Evolutionary conservation across 2,329 filamentous ascomycete species (phyloP).

Genomic region (Rachicladosporium sp.): DNA sequence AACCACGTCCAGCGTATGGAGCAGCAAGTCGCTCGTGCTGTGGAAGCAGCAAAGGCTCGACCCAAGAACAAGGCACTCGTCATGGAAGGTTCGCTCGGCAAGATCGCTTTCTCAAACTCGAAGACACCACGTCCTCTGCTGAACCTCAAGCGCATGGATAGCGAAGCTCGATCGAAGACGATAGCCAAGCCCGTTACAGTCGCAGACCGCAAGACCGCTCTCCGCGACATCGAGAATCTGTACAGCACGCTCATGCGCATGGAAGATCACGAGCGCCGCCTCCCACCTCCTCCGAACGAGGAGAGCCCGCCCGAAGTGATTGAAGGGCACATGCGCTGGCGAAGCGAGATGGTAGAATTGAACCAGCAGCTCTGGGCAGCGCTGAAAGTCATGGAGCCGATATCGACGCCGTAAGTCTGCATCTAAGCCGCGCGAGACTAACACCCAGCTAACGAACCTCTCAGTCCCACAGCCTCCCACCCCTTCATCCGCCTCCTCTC

Average conservation of each 20-base stretch:
- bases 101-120: conserved; percentile 97
- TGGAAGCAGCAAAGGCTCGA: conserved; percentile 92
- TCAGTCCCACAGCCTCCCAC: conserved; percentile 57
- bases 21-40: conserved; percentile 92
- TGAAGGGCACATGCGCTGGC: conserved; percentile 68
- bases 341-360: conserved; percentile 54
- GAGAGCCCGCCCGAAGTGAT: conserved; percentile 55
- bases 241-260: conserved; percentile 84
- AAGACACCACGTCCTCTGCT: conserved; percentile 92
- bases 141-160: conserved; percentile 78
- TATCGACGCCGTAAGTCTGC: conserved; percentile 43
- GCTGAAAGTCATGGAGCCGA: conserved; percentile 86
- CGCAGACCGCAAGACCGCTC: conserved; percentile 67
- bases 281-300: conserved; percentile 56
- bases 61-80: conserved; percentile 97
- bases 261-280: conserved; percentile 78
- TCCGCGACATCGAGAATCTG: conserved; percentile 78
- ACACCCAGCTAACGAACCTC: conserved; percentile 22
- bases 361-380: conserved; percentile 74
- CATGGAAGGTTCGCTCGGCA: conserved; percentile 89
- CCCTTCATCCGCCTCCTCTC: conserved; percentile 95
- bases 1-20: conserved; percentile 99
- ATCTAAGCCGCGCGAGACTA: not conserved
- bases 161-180: conserved; percentile 41
- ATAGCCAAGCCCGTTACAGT: conserved; percentile 40